Evolutionary conservation across 176 grass and related monocot species (phyloP), one percentile per base, ranked within the genome.

Genomic region (Chrysopogon serrulatus): DNA sequence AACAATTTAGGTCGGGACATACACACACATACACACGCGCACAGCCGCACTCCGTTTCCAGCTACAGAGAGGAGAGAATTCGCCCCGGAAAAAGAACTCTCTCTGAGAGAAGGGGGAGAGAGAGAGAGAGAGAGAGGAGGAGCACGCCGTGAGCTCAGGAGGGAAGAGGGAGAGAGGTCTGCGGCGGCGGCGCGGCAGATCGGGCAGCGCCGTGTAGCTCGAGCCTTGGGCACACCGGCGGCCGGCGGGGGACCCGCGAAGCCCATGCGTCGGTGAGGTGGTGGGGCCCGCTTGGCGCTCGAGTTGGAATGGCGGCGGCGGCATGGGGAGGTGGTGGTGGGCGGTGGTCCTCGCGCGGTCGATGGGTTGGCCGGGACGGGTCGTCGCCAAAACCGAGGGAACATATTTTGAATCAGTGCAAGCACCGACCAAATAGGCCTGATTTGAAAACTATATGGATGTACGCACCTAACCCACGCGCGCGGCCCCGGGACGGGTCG

Each of bases 381-480:
- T 89, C 39, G 40, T 85, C 82, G 82, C 87, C 69, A 89, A 89
- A 76, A 89, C 87, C 13, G 87, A 89, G 70, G 87, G 86, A n/a
- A n/a, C n/a, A n/a, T n/a, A n/a, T n/a, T n/a, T n/a, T n/a, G n/a
- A n/a, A n/a, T n/a, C n/a, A n/a, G n/a, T n/a, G n/a, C n/a, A n/a
- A n/a, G n/a, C n/a, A n/a, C n/a, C n/a, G n/a, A n/a, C n/a, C n/a
- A n/a, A n/a, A n/a, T n/a, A n/a, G n/a, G n/a, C n/a, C n/a, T n/a
- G n/a, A n/a, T n/a, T n/a, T n/a, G n/a, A n/a, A n/a, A n/a, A n/a
- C n/a, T n/a, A n/a, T n/a, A n/a, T n/a, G n/a, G n/a, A n/a, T n/a
- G n/a, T n/a, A n/a, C n/a, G n/a, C n/a, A n/a, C n/a, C n/a, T n/a
- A n/a, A n/a, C n/a, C n/a, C 42, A 62, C 79, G 16, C 64, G 6